phyloP scores from a whole-genome alignment of 108 stramenopile genomes.

The Fragilariopsis cylindrus region DNA sequence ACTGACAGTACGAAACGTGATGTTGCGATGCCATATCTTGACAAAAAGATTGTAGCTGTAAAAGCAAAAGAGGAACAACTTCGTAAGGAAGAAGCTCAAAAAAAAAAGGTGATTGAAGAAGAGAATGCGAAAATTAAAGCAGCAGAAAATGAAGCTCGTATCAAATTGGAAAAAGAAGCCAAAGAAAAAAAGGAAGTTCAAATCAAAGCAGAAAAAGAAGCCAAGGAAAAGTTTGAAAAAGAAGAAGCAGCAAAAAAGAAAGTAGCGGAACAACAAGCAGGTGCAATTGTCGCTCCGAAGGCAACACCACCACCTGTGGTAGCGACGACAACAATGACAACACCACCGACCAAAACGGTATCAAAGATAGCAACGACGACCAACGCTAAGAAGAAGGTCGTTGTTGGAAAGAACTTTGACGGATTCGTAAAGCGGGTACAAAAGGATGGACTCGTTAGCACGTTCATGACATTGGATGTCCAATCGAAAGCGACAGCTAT shows the following conservation, averaged over 20 bases:
- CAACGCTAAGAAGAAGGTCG: neutral
- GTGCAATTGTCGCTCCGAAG: neutral
- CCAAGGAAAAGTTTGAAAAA: neutral
- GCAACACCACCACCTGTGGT: constrained; percentile 7
- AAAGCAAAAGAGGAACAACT: neutral
- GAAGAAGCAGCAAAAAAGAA: constrained; percentile 1
- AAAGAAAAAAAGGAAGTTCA: neutral
- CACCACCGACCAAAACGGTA: neutral
- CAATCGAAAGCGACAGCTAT: constrained; percentile 2
- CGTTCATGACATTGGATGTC: neutral
- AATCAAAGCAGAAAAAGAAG: neutral
- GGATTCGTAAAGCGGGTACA: neutral
- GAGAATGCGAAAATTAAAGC: constrained; percentile 1
- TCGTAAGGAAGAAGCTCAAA: neutral
- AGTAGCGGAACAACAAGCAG: neutral
- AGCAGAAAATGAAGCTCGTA: neutral
- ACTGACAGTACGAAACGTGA: neutral
- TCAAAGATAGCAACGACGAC: neutral
- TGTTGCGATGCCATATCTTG: constrained; percentile 12
- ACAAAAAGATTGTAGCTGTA: neutral
- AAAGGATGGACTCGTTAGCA: neutral
- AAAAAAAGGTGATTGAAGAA: constrained; percentile 5
- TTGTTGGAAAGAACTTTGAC: neutral
- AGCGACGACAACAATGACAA: neutral
- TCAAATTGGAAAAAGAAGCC: constrained; percentile 8